These are phyloP conservation scores for Agaricus subrufescens DNA, from an alignment of 768 basidiomycete species.

Conservation along the genomic window DNA sequence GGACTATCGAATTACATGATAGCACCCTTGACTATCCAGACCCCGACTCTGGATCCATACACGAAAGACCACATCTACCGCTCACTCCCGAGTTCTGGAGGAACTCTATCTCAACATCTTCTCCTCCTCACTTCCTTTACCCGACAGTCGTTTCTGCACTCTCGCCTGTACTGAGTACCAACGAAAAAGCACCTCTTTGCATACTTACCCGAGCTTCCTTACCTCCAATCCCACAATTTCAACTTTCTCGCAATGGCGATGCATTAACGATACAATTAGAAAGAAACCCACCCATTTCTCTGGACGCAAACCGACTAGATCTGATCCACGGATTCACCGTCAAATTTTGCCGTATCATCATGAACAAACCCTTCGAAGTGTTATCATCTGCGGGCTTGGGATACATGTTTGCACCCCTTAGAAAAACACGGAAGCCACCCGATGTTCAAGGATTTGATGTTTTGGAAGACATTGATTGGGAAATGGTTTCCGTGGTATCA, in stretches of 20 bases:
- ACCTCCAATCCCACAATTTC: slow-evolving; percentile 51
- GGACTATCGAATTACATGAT: slow-evolving; percentile 14
- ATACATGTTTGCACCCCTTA: slow-evolving; percentile 67
- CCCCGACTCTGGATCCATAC: slow-evolving; percentile 42
- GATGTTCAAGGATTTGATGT: slow-evolving; percentile 25
- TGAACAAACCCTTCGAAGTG: slow-evolving; percentile 68
- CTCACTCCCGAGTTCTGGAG: slow-evolving; percentile 7
- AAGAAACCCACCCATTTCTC: slow-evolving; percentile 43
- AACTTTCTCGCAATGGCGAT: slow-evolving; percentile 53
- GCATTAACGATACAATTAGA: slow-evolving; percentile 37
- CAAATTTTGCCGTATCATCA: slow-evolving; percentile 53
- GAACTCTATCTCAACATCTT: neutral
- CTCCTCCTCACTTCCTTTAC: slow-evolving; percentile 3
- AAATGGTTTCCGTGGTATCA: slow-evolving; percentile 47
- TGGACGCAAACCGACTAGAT: slow-evolving; percentile 42
- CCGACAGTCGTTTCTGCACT: neutral
- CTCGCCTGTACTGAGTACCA: neutral
- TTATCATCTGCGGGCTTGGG: slow-evolving; percentile 41
- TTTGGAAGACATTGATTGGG: slow-evolving; percentile 56
- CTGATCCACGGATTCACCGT: slow-evolving; percentile 58
- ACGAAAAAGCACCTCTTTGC: slow-evolving; percentile 41
- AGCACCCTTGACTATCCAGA: neutral
- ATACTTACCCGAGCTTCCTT: slow-evolving; percentile 66
- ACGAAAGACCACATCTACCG: slow-evolving; percentile 29
- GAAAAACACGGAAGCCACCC: slow-evolving; percentile 30